Evolutionary conservation across 805 yeast species (phyloP).

Genomic region (Zygosaccharomyces lentus): DNA sequence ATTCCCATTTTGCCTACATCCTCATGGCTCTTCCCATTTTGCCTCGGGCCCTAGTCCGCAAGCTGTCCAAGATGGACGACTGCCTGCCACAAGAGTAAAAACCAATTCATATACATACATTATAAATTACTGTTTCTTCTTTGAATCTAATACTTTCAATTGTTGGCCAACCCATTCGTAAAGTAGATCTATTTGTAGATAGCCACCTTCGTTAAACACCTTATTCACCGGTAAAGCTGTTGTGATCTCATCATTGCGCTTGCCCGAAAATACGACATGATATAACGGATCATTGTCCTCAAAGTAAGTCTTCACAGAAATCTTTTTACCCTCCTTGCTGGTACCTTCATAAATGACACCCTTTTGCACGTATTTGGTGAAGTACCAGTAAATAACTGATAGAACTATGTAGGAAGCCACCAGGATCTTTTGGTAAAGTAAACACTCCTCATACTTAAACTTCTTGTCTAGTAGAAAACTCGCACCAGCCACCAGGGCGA

Average conservation of each 20-base stretch:
- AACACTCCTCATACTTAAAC: constrained; percentile 40
- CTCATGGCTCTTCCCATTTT: constrained; percentile 68
- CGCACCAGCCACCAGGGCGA: constrained; percentile 46
- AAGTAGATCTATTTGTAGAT: constrained; percentile 41
- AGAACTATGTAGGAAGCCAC: constrained; percentile 40
- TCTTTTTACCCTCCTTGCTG: constrained; percentile 28
- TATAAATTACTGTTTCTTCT: constrained; percentile 39
- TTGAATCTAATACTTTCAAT: constrained; percentile 36
- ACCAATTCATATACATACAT: constrained; percentile 4
- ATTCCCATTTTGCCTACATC: constrained; percentile 65
- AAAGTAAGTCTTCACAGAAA: constrained; percentile 33
- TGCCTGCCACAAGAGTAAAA: constrained; percentile 29
- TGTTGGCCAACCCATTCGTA: constrained; percentile 37
- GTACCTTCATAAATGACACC: constrained; percentile 44
- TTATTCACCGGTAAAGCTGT: constrained; percentile 31
- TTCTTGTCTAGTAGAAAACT: constrained; percentile 51
- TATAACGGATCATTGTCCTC: constrained; percentile 43
- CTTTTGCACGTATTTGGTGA: constrained; percentile 38
- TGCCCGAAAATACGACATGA: constrained; percentile 36
- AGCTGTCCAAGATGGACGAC: constrained; percentile 64
- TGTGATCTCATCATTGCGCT: constrained; percentile 16
- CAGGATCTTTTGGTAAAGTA: constrained; percentile 38
- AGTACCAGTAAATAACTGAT: constrained; percentile 39
- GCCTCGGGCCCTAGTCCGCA: constrained; percentile 39
- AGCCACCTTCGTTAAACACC: constrained; percentile 40